These are phyloP conservation scores for Cyberlindnera bimundalis DNA, from an alignment of 805 yeast species.

Conservation along the genomic window DNA sequence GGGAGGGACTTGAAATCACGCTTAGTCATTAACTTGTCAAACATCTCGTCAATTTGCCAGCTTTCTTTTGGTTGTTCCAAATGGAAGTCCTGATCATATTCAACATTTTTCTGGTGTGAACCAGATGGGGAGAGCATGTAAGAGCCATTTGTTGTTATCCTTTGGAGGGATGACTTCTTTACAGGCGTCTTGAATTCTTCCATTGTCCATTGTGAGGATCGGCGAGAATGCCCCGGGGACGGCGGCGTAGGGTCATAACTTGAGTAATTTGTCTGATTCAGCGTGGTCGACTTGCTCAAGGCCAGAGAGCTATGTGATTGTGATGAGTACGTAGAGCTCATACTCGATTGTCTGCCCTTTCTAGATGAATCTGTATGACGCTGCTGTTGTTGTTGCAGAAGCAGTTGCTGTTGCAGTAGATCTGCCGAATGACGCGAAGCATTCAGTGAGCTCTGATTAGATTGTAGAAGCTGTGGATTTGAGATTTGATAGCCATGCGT, in stretches of 20 bases:
- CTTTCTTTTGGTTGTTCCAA: conserved; percentile 68
- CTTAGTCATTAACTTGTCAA: conserved; percentile 74
- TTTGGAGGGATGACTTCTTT: conserved; percentile 21
- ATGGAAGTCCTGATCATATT: conserved; percentile 15
- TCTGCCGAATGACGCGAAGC: conserved; percentile 10
- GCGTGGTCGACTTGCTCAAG: conserved; percentile 25
- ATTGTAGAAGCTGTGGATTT: conserved; percentile 25
- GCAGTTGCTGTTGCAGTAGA: conserved; percentile 10
- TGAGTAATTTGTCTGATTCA: conserved; percentile 22
- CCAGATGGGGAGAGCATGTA: conserved; percentile 13
- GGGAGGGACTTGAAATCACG: conserved; percentile 75
- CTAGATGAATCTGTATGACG: conserved; percentile 7
- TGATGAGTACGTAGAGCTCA: conserved; percentile 23
- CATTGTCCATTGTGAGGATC: conserved; percentile 25
- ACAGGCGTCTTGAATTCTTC: conserved; percentile 22
- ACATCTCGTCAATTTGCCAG: conserved; percentile 67
- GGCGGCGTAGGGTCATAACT: conserved; percentile 23
- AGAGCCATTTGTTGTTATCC: conserved; percentile 25
- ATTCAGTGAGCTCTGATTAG: conserved; percentile 3
- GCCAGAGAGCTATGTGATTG: conserved; percentile 27
- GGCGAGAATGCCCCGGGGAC: conserved; percentile 27
- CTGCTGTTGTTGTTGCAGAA: conserved; percentile 1
- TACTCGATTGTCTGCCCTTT: conserved; percentile 25
- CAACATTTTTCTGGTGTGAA: conserved; percentile 24
- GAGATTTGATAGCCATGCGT: conserved; percentile 19